phyloP scores from a whole-genome alignment of 805 yeast genomes.

The Candida sanyiensis region DNA sequence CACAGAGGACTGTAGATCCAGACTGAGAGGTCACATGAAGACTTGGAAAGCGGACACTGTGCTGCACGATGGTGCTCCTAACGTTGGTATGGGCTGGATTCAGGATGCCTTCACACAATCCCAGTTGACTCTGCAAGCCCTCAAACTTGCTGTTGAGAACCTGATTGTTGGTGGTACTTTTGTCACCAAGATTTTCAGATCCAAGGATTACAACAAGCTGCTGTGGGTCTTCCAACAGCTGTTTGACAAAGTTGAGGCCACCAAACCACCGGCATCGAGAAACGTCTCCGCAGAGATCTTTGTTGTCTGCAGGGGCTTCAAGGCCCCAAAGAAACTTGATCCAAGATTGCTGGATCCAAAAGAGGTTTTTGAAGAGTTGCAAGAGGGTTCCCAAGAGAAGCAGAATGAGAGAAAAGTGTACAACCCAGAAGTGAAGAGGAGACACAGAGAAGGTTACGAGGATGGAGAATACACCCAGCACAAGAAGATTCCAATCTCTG shows the following conservation, averaged over 20 bases:
- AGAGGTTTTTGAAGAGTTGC: constrained; percentile 90
- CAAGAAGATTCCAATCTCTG: constrained; percentile 69
- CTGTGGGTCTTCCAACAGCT: constrained; percentile 97
- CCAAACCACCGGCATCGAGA: constrained; percentile 98
- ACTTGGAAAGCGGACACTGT: constrained; percentile 99
- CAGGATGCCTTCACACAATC: constrained; percentile 99
- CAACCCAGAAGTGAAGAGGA: constrained; percentile 86
- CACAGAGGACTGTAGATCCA: constrained; percentile 95
- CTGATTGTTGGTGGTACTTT: constrained; percentile 88
- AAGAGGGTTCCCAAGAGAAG: constrained; percentile 48
- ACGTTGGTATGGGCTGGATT: constrained; percentile 99
- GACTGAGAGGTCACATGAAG: constrained; percentile 90
- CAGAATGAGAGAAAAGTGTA: constrained; percentile 89
- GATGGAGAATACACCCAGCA: constrained; percentile 78
- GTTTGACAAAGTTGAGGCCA: constrained; percentile 95
- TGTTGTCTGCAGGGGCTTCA: constrained; percentile 92
- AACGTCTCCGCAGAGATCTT: constrained; percentile 98
- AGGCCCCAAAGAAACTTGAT: constrained; percentile 93
- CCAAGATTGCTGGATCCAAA: constrained; percentile 88
- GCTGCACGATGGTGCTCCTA: constrained; percentile 99
- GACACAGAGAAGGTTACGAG: constrained; percentile 95
- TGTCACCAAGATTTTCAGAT: constrained; percentile 94
- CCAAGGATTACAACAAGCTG: constrained; percentile 95
- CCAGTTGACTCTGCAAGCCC: constrained; percentile 88
- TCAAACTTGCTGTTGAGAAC: constrained; percentile 91